phyloP scores from a whole-genome alignment of 108 stramenopile species.

The Ochromonas danica region DNA sequence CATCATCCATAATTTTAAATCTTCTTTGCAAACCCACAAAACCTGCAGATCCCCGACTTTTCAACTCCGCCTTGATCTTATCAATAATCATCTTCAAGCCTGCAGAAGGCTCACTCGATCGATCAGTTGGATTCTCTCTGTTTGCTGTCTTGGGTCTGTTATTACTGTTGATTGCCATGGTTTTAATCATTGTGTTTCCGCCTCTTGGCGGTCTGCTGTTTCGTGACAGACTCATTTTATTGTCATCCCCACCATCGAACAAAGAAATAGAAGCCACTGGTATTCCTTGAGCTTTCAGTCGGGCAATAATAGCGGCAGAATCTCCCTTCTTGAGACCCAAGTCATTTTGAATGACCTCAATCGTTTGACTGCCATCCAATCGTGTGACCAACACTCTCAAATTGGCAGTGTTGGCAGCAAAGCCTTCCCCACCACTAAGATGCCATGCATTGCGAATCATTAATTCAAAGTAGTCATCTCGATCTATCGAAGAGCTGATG shows the following conservation, averaged over 20 bases:
- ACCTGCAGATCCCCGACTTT: conserved; percentile 39
- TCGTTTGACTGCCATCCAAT: conserved; percentile 50
- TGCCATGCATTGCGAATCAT: conserved; percentile 65
- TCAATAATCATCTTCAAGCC: conserved; percentile 28
- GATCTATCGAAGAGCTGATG: conserved; percentile 55
- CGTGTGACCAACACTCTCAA: conserved; percentile 58
- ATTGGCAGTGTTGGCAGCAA: conserved; percentile 42
- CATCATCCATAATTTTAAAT: conserved; percentile 32
- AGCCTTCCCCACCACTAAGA: conserved; percentile 54
- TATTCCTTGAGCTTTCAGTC: conserved; percentile 38
- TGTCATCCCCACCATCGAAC: background rate
- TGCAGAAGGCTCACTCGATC: background rate
- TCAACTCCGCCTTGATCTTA: conserved; percentile 25
- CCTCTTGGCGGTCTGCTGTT: too few relatives aligned
- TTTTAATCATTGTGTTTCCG: too few relatives aligned
- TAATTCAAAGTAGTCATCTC: conserved; percentile 67
- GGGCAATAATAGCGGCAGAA: conserved; percentile 34
- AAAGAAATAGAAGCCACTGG: too few relatives aligned
- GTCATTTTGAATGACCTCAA: conserved; percentile 53
- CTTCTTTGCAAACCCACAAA: conserved; percentile 45
- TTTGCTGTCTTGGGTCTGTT: too few relatives aligned
- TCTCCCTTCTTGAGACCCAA: conserved; percentile 42
- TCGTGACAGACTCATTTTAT: too few relatives aligned
- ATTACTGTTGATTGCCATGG: too few relatives aligned
- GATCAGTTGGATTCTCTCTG: background rate